Evolutionary conservation across 257 asterid genomes (phyloP).

Genomic region (Lavandula angustifolia): DNA sequence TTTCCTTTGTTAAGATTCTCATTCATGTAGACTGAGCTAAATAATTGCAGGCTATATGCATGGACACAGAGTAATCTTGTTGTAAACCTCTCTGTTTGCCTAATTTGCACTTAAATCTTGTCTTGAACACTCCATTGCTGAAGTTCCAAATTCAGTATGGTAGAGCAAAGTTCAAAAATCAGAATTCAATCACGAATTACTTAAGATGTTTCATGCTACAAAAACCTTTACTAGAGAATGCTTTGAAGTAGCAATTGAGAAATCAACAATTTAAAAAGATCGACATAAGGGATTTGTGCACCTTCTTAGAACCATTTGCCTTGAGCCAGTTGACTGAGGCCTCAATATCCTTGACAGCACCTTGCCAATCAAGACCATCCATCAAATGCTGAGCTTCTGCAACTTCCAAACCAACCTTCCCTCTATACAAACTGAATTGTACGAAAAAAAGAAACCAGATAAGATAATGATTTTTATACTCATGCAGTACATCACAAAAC

Average conservation of each 20-base stretch:
- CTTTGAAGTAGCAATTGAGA: not conserved
- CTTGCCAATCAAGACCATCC: constrained; percentile 97
- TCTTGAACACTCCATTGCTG: no score
- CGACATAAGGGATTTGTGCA: constrained; percentile 23
- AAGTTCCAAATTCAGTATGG: no score
- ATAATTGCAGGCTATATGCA: no score
- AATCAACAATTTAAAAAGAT: not conserved
- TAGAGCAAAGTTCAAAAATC: constrained; percentile 6
- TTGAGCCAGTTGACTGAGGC: constrained; percentile 94
- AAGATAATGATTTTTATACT: not conserved
- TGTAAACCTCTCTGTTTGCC: no score
- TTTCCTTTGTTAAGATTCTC: not conserved
- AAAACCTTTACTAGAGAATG: not conserved
- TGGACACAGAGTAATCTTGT: no score
- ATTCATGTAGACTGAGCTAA: no score
- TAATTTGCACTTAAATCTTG: no score
- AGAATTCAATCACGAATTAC: constrained; percentile 21
- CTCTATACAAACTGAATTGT: constrained; percentile 74
- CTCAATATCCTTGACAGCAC: constrained; percentile 90
- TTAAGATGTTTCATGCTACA: not conserved
- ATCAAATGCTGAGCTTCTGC: constrained; percentile 98
- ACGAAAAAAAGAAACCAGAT: constrained; percentile 19
- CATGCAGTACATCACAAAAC: no score
- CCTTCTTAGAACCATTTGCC: constrained; percentile 92
- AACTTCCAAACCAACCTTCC: constrained; percentile 92